Evolutionary conservation across 164 flowering plant species (phyloP), one percentile per base, ranked within the genome.

Genomic region (Berberis vulgaris): DNA sequence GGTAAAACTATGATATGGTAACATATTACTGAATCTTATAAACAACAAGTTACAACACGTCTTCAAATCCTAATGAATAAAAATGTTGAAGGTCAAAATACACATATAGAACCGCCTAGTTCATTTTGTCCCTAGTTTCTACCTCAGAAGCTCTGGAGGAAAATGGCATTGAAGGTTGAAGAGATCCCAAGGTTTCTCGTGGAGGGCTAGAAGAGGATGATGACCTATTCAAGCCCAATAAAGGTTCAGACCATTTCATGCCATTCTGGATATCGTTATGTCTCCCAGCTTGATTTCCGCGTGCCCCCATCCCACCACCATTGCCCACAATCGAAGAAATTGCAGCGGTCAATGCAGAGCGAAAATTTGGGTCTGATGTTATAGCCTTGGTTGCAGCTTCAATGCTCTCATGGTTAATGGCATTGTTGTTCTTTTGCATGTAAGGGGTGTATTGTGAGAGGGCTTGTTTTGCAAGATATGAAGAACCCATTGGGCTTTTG

Each of bases 331-430:
- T 79, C 0, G 94, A 82, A 2, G 94, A 59, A 13, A 93, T 78
- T 6, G 96, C 97, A 5, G 87, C 84, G 5, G 79, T 89, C 57
- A 93, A 63, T 7, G 85, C 98, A 0, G 96, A 82, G 49, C 83
- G 87, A 68, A 93, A 90, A 71, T 71, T 86, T 1, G 98, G 97
- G 76, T 93, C 90, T 0, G 92, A 76, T 9, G 97, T 81, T 61
- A 93, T 81, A 3, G 85, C 98, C 73, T 88, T 93, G 0, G 94
- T 86, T 3, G 96, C 93, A 2, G 96, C 96, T 0, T 84, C 89
- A 58, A 93, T 73, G 0, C 82, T 67, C 1, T 82, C 88, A 1
- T 10, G n/a, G 13, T 58, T 41, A 72, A 50, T 43, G 69, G n/a
- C 56, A 66, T 44, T 40, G 49, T 68, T 71, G 54, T 53, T 69